phyloP scores from a whole-genome alignment of 1,284 basidiomycete genomes.

The Leccinum subrobustum region DNA sequence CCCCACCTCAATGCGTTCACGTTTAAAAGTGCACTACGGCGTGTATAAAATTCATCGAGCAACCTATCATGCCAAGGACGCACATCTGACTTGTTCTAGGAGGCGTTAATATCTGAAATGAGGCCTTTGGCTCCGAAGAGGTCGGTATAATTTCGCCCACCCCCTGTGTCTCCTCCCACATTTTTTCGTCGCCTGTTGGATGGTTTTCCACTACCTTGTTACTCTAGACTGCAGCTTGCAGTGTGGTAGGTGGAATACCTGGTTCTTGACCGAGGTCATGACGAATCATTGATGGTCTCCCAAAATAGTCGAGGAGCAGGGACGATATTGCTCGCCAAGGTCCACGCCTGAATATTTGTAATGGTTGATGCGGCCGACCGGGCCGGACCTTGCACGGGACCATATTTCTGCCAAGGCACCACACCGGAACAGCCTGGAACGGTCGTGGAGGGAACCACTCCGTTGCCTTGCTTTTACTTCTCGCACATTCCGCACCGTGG shows the following conservation, averaged over 20 bases:
- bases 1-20: not conserved
- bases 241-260: not conserved
- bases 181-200: not conserved
- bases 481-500: not conserved
- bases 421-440: not conserved
- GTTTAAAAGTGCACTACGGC: not conserved
- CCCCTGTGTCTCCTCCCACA: not conserved
- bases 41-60: not conserved
- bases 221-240: not conserved
- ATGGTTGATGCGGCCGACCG: slow-evolving; percentile 3
- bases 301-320: slow-evolving; percentile 4
- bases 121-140: not conserved
- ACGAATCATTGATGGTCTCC: not conserved
- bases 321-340: slow-evolving; percentile 5
- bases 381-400: not conserved
- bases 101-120: not conserved
- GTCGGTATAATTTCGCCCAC: not conserved
- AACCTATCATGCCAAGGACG: not conserved
- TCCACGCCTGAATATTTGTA: slow-evolving; percentile 5
- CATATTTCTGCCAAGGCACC: not conserved
- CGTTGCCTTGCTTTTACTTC: not conserved
- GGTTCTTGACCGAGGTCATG: no score
- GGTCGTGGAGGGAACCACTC: not conserved
- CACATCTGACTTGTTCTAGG: not conserved
- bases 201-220: not conserved